A percentile compares a stretch with the other conserved stretches of the same genome.
These are phyloP conservation scores for Podospora pseudopauciseta DNA, from an alignment of 495 filamentous ascomycete species.

Conservation along the genomic window DNA sequence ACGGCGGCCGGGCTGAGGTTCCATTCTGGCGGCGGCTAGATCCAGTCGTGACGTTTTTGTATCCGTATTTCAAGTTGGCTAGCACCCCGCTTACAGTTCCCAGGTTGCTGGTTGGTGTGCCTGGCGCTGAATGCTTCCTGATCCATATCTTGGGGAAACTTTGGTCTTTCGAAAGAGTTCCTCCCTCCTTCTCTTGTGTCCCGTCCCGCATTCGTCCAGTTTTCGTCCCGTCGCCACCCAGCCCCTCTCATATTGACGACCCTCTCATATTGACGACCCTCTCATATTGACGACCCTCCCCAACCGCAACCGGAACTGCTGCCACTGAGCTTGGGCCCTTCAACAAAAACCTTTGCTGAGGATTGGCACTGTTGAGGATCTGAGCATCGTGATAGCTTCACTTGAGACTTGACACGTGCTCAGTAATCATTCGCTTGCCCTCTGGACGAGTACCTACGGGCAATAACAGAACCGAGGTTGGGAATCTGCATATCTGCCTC, in stretches of 20 bases:
- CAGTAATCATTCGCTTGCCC: neutral
- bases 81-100: neutral
- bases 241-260: neutral
- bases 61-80: neutral
- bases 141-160: neutral
- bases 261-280: neutral
- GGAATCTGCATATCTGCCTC: neutral
- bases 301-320: neutral
- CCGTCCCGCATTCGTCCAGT: constrained; percentile 5
- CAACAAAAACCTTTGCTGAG: neutral
- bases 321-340: neutral
- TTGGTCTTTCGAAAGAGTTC: neutral
- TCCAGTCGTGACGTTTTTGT: neutral
- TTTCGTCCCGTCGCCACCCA: neutral
- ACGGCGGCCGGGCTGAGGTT: neutral
- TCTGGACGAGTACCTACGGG: neutral
- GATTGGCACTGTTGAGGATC: neutral
- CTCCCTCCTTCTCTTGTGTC: neutral
- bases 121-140: neutral
- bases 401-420: neutral
- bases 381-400: neutral
- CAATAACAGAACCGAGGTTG: neutral
- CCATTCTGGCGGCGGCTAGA: neutral
- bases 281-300: neutral
- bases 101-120: neutral